Base-by-base conservation (phyloP, 1,139 yeast species). In the Pichia sp. region DNA sequence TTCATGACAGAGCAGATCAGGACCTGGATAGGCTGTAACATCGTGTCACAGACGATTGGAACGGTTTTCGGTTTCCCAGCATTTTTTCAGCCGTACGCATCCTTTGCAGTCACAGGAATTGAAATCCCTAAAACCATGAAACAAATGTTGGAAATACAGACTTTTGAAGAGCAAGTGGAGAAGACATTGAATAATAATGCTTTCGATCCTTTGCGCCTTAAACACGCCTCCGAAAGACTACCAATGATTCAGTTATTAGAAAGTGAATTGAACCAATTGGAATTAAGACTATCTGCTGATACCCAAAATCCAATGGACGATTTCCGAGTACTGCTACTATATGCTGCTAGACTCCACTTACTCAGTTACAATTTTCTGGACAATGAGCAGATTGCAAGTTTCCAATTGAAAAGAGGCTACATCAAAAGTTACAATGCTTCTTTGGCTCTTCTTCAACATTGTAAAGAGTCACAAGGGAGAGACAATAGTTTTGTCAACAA, bases 11-110 rank as follows among this genome's bases (percentile, higher is more conserved):
- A 93, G 69, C 96, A 89, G 64, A 77, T 85, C 44, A 78, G 85
- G 57, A 92, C 99, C 0, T 93, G 99, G 99, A 81, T 90, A 13
- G 80, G 89, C 13, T 90, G 97, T 66, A 93, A 93, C 67, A 79
- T 88, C 34, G 95, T 89, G 0, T 86, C 96, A 1, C 98, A 93
- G 70, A 81, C 87, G 4, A 85, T 92, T 56, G 96, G 97, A 1
- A 84, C 96, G 1, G 87, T 95, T 8, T 90, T 90, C 71, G 99
- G 99, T 19, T 90, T 87, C 66, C 98, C 98, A 0, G 90, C 96
- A 0, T 90, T 90, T 69, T 90, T 88, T 1, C 89, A 85, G 58
- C 89, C 90, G 67, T 96, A 89, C 67, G 79, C 88, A 16, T 80
- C 92, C 0, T 80, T 86, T 4, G 75, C 85, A 68, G 77, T 79